Evolutionary conservation across 2,329 filamentous ascomycete genomes (phyloP), one percentile per base, ranked within the genome.

Genomic region (Magnaporthiopsis poae): DNA sequence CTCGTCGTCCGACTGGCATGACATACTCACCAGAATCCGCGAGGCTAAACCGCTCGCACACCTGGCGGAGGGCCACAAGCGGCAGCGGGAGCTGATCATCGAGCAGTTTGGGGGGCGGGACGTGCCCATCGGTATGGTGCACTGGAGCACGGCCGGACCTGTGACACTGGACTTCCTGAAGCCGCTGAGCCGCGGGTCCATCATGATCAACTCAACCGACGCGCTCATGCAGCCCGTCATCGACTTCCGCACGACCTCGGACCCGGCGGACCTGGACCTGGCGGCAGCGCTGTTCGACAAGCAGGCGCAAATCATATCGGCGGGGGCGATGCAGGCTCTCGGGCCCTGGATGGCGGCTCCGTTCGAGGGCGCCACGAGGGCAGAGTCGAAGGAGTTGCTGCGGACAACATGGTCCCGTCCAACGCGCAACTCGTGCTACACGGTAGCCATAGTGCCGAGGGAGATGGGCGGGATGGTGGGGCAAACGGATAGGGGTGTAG

Each of bases 101-200:
- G 68, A 70, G n/a, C 73, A 75, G 59, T 73, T 77, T 39, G 60
- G 1, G 31, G 66, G 71, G 33, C 64, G 68, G 62, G 70, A 75
- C n/a, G 68, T 73, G 29, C 60, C 69, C 11, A 46, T 72, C 11
- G 70, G 71, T 60, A 72, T 72, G 18, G 69, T 77, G 52, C 72
- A 77, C 66, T 78, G 74, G 72, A 70, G 73, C 66, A 74, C 69
- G 68, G 69, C 68, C 13, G 65, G 68, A 25, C 69, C 71, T 33
- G 72, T 71, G 13, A 68, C 74, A 2, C 71, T 80, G 18, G 75
- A 75, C 66, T 70, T 75, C 27, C 71, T 76, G 63, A 76, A 78
- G 67, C 77, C 78, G 0, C 72, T 79, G 59, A 77, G 74, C 36
- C 73, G 78, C 21, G 78, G 79, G 35, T 75, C 73, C 25, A 73